These are phyloP conservation scores for Saxophila tyrrhenica DNA, from an alignment of 495 filamentous ascomycete species.

Conservation along the genomic window DNA sequence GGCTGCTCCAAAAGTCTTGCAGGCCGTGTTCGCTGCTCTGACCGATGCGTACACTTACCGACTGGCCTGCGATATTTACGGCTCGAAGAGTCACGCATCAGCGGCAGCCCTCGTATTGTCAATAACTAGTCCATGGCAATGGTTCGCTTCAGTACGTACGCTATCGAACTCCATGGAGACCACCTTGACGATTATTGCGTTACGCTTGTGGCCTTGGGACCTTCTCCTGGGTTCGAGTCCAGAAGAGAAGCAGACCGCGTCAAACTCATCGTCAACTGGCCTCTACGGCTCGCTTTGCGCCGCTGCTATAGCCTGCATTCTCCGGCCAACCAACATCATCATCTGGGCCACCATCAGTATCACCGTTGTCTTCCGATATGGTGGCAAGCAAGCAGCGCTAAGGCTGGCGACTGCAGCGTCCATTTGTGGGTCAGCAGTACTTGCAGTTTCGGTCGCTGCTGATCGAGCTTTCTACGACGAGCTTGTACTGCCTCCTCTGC, in stretches of 20 bases:
- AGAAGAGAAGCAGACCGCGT: neutral
- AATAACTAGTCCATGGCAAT: conserved; percentile 84
- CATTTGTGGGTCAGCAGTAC: conserved; percentile 57
- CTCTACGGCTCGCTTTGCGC: conserved; percentile 2
- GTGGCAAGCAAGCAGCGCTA: neutral
- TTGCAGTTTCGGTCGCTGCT: conserved; percentile 51
- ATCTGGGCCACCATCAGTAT: conserved; percentile 48
- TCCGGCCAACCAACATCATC: conserved; percentile 81
- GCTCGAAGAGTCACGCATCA: conserved; percentile 42
- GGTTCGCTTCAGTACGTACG: conserved; percentile 86
- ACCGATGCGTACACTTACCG: conserved; percentile 88
- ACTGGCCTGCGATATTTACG: conserved; percentile 63
- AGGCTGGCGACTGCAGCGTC: conserved; percentile 46
- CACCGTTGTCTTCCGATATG: neutral
- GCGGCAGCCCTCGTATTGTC: conserved; percentile 63
- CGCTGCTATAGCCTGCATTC: conserved; percentile 62
- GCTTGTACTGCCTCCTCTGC: conserved; percentile 84
- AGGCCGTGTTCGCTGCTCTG: conserved; percentile 64
- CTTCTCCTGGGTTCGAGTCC: conserved; percentile 30
- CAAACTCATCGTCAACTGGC: neutral
- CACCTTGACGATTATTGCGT: conserved; percentile 66
- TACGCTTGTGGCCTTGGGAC: conserved; percentile 82
- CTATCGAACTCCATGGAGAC: conserved; percentile 92
- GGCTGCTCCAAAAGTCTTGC: conserved; percentile 59
- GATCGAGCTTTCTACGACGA: conserved; percentile 75